Evolutionary conservation across 129 eudicot species (phyloP).

Genomic region (Pseudognaphalium luteoalbum): DNA sequence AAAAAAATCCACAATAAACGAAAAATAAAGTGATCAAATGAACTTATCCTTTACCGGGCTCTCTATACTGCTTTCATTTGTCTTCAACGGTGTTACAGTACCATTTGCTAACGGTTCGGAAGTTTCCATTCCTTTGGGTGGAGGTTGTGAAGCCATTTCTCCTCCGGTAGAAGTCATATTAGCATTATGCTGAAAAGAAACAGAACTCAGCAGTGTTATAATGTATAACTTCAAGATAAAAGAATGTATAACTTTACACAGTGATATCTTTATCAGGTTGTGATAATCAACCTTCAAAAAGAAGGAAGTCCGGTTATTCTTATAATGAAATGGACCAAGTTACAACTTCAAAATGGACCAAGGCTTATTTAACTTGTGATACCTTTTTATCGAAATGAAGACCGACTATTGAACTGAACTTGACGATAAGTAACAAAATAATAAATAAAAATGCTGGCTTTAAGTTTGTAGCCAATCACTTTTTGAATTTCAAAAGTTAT

Average conservation of each 20-base stretch:
- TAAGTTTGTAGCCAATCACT: background rate
- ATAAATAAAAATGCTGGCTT: background rate
- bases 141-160: constrained; percentile 11
- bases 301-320: background rate
- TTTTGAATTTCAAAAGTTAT: too few relatives aligned
- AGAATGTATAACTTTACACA: constrained; percentile 4
- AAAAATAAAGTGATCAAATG: constrained; percentile 3
- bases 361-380: background rate
- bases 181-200: constrained; percentile 26
- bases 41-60: constrained; percentile 27
- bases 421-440: background rate
- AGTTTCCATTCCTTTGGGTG: constrained; percentile 28
- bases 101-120: constrained; percentile 24
- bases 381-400: background rate
- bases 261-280: background rate
- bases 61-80: constrained; percentile 15
- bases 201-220: background rate
- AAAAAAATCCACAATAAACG: constrained; percentile 2
- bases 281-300: background rate
- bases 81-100: constrained; percentile 8
- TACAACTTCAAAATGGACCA: background rate
- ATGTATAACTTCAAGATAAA: background rate
- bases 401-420: background rate
- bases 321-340: background rate
- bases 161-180: constrained; percentile 16